Percentiles rank a stretch among this genome's conserved stretches.
Evolutionary conservation across 371 early-diverging fungal species (phyloP).

Genomic region (Mortierella sp.): DNA sequence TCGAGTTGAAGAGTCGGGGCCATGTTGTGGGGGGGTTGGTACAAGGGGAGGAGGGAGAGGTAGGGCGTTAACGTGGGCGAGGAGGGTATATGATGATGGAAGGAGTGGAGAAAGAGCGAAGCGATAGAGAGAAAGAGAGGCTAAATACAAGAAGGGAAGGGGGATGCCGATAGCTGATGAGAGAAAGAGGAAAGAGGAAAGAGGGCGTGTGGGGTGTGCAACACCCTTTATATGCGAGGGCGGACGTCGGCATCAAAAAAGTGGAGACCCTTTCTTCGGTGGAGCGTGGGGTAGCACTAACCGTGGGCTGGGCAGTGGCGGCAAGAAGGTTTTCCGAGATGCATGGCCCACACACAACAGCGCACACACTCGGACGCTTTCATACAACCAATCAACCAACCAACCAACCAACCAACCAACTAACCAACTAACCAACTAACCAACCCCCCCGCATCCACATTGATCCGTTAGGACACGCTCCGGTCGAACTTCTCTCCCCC

Average conservation of each 20-base stretch:
- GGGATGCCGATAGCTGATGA: no score
- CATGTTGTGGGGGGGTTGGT: constrained; percentile 11
- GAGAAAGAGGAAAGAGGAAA: no score
- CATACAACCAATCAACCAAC: no score
- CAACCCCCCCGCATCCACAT: no score
- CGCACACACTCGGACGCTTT: neutral
- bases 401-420: no score
- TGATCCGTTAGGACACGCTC: no score
- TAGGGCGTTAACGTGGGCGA: neutral
- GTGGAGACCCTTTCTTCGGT: constrained; percentile 16
- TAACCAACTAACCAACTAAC: no score
- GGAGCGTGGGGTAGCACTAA: constrained; percentile 2
- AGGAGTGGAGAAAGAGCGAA: constrained; percentile 2
- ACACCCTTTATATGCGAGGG: no score
- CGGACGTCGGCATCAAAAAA: no score
- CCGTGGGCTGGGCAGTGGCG: no score
- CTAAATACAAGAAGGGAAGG: neutral
- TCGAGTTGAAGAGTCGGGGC: constrained; percentile 27
- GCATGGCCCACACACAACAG: neutral
- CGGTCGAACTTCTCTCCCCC: no score
- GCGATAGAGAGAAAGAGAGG: neutral
- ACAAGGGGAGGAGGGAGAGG: neutral
- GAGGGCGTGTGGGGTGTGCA: no score
- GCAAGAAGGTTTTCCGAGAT: constrained; percentile 1
- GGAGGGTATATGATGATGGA: constrained; percentile 5